Evolutionary conservation across 192 early-diverging fungal species (phyloP).

Genomic region (Coemansia javaensis): DNA sequence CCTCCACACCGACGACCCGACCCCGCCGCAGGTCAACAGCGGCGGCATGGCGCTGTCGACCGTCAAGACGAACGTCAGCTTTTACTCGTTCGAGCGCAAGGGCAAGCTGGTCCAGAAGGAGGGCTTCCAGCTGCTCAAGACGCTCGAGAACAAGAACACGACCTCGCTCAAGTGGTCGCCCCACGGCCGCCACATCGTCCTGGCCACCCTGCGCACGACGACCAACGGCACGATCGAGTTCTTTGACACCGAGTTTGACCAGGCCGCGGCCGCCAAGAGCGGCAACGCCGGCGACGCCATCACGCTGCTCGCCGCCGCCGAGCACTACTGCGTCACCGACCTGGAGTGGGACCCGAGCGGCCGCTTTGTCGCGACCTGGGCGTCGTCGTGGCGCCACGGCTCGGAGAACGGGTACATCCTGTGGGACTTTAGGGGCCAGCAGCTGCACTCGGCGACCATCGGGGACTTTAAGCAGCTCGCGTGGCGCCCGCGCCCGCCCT

Average conservation of each 20-base stretch:
- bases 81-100: conserved; percentile 82
- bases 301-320: conserved; percentile 65
- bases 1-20: conserved; percentile 72
- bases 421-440: conserved; percentile 88
- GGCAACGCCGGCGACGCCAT: conserved; percentile 58
- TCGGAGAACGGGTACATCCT: conserved; percentile 87
- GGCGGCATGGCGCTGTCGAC: conserved; percentile 51
- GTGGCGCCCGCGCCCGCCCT: conserved; percentile 91
- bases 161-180: conserved; percentile 93
- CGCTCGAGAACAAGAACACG: conserved; percentile 72
- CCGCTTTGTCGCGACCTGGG: conserved; percentile 82
- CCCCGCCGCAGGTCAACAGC: conserved; percentile 49
- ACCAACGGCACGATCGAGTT: conserved; percentile 84
- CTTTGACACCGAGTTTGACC: conserved; percentile 84
- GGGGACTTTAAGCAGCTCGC: conserved; percentile 88
- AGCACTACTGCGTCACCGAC: conserved; percentile 94
- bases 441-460: conserved; percentile 66
- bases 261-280: conserved; percentile 44
- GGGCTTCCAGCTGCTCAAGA: conserved; percentile 79
- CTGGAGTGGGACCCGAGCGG: conserved; percentile 99
- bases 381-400: conserved; percentile 81
- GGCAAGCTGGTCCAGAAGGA: conserved; percentile 58
- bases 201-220: conserved; percentile 76
- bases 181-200: conserved; percentile 84
- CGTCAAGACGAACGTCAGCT: conserved; percentile 65